Conservation (phyloP, 2,329 filamentous ascomycete species). For the Atkinsonella texensis region DNA sequence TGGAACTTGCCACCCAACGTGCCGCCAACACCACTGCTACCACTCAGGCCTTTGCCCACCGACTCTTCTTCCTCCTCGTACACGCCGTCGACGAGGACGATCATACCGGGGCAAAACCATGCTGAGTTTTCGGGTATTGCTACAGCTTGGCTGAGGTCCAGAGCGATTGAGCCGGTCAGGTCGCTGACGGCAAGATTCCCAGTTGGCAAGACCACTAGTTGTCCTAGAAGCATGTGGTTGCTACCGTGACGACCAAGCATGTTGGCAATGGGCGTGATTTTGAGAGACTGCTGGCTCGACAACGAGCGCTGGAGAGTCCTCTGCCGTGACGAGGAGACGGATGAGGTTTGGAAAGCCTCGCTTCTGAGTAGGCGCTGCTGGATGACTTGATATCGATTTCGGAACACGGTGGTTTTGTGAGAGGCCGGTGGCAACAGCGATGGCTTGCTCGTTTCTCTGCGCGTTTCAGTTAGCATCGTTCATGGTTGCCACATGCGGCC, state of each 20-base stretch:
- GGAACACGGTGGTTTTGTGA: conserved; percentile 76
- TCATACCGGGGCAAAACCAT: conserved; percentile 94
- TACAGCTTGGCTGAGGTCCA: conserved; percentile 71
- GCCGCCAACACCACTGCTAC: conserved; percentile 72
- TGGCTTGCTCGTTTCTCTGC: conserved; percentile 48
- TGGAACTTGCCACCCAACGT: conserved; percentile 88
- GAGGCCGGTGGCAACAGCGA: conserved; percentile 64
- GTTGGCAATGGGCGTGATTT: conserved; percentile 74
- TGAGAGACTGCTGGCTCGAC: conserved; percentile 60
- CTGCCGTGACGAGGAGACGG: conserved; percentile 50
- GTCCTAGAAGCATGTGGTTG: conserved; percentile 75
- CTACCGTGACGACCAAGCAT: conserved; percentile 68
- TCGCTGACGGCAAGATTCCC: conserved; percentile 77
- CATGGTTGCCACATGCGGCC: too few relatives aligned
- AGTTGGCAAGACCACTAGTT: conserved; percentile 69
- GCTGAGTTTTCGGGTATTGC: conserved; percentile 75
- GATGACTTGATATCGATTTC: conserved; percentile 83
- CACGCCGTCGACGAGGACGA: conserved; percentile 87
- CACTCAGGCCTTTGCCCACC: conserved; percentile 56
- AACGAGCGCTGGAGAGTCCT: conserved; percentile 45
- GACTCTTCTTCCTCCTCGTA: conserved; percentile 86
- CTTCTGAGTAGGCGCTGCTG: conserved; percentile 87
- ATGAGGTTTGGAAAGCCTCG: conserved; percentile 79
- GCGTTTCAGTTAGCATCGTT: neutral
- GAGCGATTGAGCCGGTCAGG: conserved; percentile 71